Evolutionary conservation across 768 basidiomycete species (phyloP), one percentile per base, ranked within the genome.

Genomic region (Suillus occidentalis): DNA sequence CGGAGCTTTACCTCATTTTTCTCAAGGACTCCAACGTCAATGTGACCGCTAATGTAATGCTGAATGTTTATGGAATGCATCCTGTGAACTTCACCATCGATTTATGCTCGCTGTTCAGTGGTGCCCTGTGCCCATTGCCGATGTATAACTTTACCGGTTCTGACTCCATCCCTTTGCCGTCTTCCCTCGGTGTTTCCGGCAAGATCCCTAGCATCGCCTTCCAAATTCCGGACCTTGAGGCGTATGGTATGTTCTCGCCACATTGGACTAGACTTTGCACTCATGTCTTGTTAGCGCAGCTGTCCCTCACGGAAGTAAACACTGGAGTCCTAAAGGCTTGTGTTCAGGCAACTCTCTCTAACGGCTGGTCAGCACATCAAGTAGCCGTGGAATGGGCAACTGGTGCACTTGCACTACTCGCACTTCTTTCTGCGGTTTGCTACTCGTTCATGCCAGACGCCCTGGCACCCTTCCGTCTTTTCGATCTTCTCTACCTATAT

Each of bases 151-250:
- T 97, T 72, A 89, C 87, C n/a, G 95, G 94, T 56, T 84, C 88
- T 6, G 89, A 90, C 72, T 83, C 88, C 4, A 77, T 94, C 61
- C 78, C 83, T 4, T 79, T 94, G 0, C 90, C 91, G 0, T 72
- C 82, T 37, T 84, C 86, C 28, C 75, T 90, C 53, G 82, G 84
- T 49, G 79, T 93, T 49, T 71, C 81, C 25, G 76, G 80, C 43
- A 76, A 79, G 64, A 82, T 96, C n/a, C 95, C 95, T 0, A 75
- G 76, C 25, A 92, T 97, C 60, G 94, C 92, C 0, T 99, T 88
- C 75, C 78, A 82, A 49, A 90, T 99, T 43, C 97, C 97, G 6
- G 92, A 99, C 76, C 82, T 98, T 6, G 95, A 98, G 74, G 95
- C 92, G 20, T 75, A 63, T 69, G 75, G 69, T 63, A 53, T 18